Evolutionary conservation across 2,329 filamentous ascomycete genomes (phyloP).

Genomic region (Verticillium nubilum): DNA sequence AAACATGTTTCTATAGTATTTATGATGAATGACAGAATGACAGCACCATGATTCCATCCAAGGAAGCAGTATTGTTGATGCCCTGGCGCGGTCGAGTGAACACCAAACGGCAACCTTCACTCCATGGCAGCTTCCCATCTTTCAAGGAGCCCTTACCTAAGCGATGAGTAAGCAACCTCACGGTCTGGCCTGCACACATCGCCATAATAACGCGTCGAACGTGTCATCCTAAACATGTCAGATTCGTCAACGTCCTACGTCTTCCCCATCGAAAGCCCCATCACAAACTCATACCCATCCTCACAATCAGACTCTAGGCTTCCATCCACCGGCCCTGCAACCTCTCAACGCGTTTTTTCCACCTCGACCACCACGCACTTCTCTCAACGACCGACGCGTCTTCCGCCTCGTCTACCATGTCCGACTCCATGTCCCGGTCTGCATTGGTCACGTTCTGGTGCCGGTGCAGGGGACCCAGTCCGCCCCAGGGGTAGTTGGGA

Average conservation of each 20-base stretch:
- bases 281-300: no score
- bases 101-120: no score
- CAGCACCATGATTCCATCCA: background rate
- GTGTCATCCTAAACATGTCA: no score
- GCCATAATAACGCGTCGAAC: no score
- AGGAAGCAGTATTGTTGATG: no score
- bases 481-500: constrained; percentile 30
- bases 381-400: background rate
- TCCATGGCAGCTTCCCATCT: no score
- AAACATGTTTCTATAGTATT: background rate
- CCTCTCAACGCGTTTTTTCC: constrained; percentile 3
- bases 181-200: no score
- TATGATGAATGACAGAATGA: background rate
- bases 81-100: no score
- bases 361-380: constrained; percentile 4
- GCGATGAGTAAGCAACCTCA: no score
- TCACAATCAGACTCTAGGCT: background rate
- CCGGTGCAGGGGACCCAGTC: constrained; percentile 27
- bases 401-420: background rate
- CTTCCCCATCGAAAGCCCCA: no score
- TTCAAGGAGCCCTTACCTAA: no score
- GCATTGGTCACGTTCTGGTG: constrained; percentile 20
- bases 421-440: background rate
- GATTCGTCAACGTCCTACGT: no score
- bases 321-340: background rate